Percentiles rank a stretch among this genome's conserved stretches.
phyloP scores from a whole-genome alignment of 2,329 filamentous ascomycete species.

The Immersiporthe knoxdaviesiana region DNA sequence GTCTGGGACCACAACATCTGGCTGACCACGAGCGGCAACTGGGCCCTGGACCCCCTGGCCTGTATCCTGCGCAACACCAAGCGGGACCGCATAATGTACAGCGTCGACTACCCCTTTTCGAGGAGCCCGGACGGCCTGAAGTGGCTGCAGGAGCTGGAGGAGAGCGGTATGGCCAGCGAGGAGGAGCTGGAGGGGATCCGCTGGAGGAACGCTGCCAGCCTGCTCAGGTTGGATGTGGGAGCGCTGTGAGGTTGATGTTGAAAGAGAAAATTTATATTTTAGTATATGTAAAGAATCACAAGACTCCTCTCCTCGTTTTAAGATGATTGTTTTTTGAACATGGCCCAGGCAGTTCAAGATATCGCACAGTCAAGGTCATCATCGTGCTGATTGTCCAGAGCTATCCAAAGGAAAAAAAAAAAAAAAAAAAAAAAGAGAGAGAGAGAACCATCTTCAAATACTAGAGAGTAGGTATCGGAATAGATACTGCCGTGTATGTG shows the following conservation, averaged over 20 bases:
- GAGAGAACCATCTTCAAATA: too few species aligned
- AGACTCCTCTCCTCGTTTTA: background rate
- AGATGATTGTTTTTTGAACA: too few species aligned
- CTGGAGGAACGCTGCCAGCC: conserved; percentile 53
- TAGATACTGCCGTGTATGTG: background rate
- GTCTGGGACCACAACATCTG: conserved; percentile 61
- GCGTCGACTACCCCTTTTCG: conserved; percentile 61
- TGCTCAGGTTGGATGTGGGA: conserved; percentile 45
- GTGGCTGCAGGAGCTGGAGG: conserved; percentile 52
- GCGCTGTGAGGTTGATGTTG: background rate
- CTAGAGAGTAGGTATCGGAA: too few species aligned
- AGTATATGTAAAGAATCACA: background rate
- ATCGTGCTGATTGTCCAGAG: background rate
- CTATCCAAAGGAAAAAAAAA: too few species aligned
- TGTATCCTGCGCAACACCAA: conserved; percentile 48
- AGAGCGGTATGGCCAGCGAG: conserved; percentile 52
- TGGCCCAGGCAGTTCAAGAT: background rate
- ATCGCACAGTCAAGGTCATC: background rate
- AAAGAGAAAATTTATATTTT: background rate
- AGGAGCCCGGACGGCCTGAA: conserved; percentile 51
- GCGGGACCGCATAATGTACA: conserved; percentile 57
- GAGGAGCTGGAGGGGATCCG: conserved; percentile 54
- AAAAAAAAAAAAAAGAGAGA: too few species aligned
- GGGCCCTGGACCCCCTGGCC: conserved; percentile 51
- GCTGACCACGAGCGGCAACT: conserved; percentile 60